These are phyloP conservation scores for Cadophora sp. DNA, from an alignment of 2,329 filamentous ascomycete genomes.

Conservation along the genomic window DNA sequence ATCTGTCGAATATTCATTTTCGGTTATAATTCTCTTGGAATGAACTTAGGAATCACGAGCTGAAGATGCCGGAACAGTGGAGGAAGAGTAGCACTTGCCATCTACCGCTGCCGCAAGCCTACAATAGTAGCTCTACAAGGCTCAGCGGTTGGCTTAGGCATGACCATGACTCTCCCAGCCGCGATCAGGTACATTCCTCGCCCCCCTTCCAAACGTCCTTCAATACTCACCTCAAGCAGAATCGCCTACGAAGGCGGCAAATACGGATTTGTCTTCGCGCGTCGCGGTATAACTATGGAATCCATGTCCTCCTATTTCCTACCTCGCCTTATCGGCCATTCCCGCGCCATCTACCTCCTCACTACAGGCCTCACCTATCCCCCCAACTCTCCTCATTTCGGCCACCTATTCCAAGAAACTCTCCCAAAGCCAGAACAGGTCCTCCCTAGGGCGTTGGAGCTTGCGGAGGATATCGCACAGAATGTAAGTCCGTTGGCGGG, in stretches of 20 bases:
- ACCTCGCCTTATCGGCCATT: slow-evolving; percentile 70
- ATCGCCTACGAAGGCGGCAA: slow-evolving; percentile 55
- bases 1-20: too few relatives aligned
- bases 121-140: slow-evolving; percentile 64
- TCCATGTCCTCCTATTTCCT: slow-evolving; percentile 75
- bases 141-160: slow-evolving; percentile 62
- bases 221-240: slow-evolving; percentile 7
- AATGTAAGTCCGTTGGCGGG: slow-evolving; percentile 70
- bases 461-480: slow-evolving; percentile 69
- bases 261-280: slow-evolving; percentile 75
- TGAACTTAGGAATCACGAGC: background rate
- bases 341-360: slow-evolving; percentile 66
- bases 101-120: slow-evolving; percentile 62
- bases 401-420: slow-evolving; percentile 69
- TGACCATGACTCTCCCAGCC: slow-evolving; percentile 64
- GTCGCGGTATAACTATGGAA: slow-evolving; percentile 74
- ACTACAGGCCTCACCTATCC: slow-evolving; percentile 69
- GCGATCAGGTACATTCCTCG: slow-evolving; percentile 20
- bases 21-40: background rate
- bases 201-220: too few relatives aligned
- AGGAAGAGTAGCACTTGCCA: slow-evolving; percentile 58
- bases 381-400: slow-evolving; percentile 56
- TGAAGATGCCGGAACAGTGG: slow-evolving; percentile 44
- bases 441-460: slow-evolving; percentile 65
- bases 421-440: slow-evolving; percentile 62